Evolutionary conservation across 352 stramenopile species (phyloP).

Genomic region (Globisporangium megalacanthum): DNA sequence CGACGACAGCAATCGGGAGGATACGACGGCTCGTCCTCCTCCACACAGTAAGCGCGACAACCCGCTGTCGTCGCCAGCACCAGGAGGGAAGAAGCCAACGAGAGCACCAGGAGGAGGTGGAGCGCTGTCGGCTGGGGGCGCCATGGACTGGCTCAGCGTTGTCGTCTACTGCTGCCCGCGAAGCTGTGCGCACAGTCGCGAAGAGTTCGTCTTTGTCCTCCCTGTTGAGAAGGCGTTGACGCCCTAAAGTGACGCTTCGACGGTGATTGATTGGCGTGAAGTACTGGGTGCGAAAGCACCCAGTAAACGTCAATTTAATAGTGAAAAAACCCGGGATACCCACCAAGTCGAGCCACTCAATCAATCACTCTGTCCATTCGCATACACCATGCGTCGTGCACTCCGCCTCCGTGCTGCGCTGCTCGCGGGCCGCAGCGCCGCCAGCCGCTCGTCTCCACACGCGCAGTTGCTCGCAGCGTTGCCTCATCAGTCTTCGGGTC

Average conservation of each 20-base stretch:
- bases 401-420: conserved; percentile 6
- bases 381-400: conserved; percentile 9
- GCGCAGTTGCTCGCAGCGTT: neutral
- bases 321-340: neutral
- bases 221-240: conserved; percentile 20
- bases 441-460: neutral
- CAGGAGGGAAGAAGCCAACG: conserved; percentile 1
- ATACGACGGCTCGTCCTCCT: too few species aligned
- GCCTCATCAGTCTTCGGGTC: too few species aligned
- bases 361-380: neutral
- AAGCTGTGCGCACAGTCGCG: conserved; percentile 52
- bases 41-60: too few species aligned
- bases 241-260: too few species aligned
- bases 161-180: conserved; percentile 70
- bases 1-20: neutral
- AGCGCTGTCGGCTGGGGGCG: conserved; percentile 17
- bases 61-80: too few species aligned
- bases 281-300: neutral
- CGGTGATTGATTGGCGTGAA: neutral
- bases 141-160: conserved; percentile 82
- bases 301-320: conserved; percentile 3
- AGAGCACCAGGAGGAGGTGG: conserved; percentile 5
- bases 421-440: neutral
- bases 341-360: neutral
- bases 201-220: conserved; percentile 71